These are phyloP conservation scores for Papiliotrema nemorosa DNA, from an alignment of 1,284 basidiomycete species.

Conservation along the genomic window DNA sequence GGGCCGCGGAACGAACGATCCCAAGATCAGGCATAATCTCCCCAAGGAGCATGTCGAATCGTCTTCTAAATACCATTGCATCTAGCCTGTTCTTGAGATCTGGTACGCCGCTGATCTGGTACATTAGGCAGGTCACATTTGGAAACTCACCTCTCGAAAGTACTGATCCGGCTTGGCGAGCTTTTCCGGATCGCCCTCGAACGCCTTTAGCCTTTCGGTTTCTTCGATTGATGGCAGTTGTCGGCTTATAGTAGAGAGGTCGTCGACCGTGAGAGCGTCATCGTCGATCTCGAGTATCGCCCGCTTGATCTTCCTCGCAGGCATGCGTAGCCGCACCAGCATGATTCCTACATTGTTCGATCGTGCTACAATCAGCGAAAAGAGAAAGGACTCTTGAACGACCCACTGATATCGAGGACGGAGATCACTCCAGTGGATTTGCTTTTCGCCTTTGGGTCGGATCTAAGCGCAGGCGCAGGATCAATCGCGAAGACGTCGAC, in stretches of 20 bases:
- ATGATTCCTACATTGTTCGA: slow-evolving; percentile 86
- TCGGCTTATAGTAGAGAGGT: slow-evolving; percentile 66
- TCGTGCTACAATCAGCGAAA: slow-evolving; percentile 48
- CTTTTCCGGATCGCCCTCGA: slow-evolving; percentile 61
- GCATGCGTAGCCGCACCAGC: slow-evolving; percentile 68
- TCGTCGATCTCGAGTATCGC: slow-evolving; percentile 71
- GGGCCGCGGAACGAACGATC: slow-evolving; percentile 67
- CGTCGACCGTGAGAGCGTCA: slow-evolving; percentile 61
- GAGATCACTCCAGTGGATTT: slow-evolving; percentile 62
- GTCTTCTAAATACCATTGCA: slow-evolving; percentile 77
- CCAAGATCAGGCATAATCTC: slow-evolving; percentile 79
- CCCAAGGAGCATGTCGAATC: slow-evolving; percentile 74
- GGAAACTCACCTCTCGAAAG: slow-evolving; percentile 62
- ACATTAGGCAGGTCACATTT: not conserved
- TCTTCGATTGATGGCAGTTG: slow-evolving; percentile 75
- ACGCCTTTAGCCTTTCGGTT: slow-evolving; percentile 62
- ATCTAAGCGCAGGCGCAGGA: slow-evolving; percentile 42
- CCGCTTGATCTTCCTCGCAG: slow-evolving; percentile 60
- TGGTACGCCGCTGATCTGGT: slow-evolving; percentile 72
- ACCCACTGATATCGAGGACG: slow-evolving; percentile 63
- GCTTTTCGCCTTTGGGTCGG: slow-evolving; percentile 28
- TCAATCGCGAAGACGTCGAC: slow-evolving; percentile 71
- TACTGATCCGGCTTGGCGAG: slow-evolving; percentile 81
- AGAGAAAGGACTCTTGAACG: not conserved
- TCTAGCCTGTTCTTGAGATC: slow-evolving; percentile 67